phyloP scores from a whole-genome alignment of 768 basidiomycete species.

The Rhizopogon vulgaris region DNA sequence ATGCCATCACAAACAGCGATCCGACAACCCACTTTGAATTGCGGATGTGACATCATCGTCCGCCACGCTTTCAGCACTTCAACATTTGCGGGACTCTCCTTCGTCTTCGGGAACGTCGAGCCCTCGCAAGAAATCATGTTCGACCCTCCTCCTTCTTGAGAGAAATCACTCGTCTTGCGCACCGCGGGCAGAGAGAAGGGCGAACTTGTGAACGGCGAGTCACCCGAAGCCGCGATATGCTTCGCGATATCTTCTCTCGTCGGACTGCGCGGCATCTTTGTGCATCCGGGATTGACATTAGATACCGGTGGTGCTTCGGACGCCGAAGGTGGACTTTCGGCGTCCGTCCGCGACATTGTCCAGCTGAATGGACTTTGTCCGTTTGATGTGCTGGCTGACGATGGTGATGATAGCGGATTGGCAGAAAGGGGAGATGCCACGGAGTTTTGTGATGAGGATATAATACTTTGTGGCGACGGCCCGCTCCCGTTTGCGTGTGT shows the following conservation, averaged over 20 bases:
- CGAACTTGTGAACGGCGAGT: conserved; percentile 46
- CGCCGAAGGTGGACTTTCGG: conserved; percentile 30
- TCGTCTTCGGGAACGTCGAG: conserved; percentile 61
- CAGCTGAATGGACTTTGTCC: conserved; percentile 23
- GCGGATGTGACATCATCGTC: conserved; percentile 66
- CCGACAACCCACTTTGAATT: conserved; percentile 57
- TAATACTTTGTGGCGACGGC: conserved; percentile 10
- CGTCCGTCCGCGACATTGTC: conserved; percentile 16
- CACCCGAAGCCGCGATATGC: conserved; percentile 47
- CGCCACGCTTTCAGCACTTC: conserved; percentile 78
- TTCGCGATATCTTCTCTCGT: conserved; percentile 48
- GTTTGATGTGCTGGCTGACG: conserved; percentile 21
- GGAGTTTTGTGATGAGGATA: conserved; percentile 10
- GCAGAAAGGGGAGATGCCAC: conserved; percentile 12
- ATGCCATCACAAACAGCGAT: background rate
- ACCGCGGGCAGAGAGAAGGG: conserved; percentile 20
- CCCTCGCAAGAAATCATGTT: conserved; percentile 62
- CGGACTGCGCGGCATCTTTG: conserved; percentile 27
- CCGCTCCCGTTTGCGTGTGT: conserved; percentile 31
- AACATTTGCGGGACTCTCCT: conserved; percentile 65
- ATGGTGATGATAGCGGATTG: conserved; percentile 11
- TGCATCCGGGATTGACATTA: conserved; percentile 5
- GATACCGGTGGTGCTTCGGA: conserved; percentile 34
- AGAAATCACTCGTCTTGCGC: conserved; percentile 38
- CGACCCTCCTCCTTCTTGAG: conserved; percentile 23